Base-by-base conservation (phyloP, 495 filamentous ascomycete genomes). In the Antarctomyces pellizariae region DNA sequence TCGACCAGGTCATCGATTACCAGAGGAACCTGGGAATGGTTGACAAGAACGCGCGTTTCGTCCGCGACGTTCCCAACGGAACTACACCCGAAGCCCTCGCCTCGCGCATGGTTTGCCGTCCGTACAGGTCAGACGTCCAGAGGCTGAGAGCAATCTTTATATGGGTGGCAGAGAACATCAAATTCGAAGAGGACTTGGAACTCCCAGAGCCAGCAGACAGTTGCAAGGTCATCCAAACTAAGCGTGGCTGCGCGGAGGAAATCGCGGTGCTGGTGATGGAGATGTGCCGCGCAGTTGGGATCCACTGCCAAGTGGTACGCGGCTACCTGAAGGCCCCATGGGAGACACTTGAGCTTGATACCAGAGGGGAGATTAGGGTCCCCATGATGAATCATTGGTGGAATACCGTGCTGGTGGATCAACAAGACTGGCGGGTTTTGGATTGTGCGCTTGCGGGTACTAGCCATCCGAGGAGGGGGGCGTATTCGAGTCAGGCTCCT, bases 111-210 rank as follows among this genome's bases (percentile, higher is more conserved):
- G 67, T 99, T 15, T 95, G 89, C 40, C 69, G 89, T 22, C 89
- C 89, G 3, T 91, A 93, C 43, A 67, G 82, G 26, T 92, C 77
- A 45, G 89, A 95, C 38, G 77, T 92, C 1, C 86, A 99, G 42
- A 64, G 83, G 19, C 56, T 95, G 3, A 64, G 86, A 12, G 80
- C 86, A 1, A 92, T 95, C 26, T 99, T 92, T 42, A 92, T 73
- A 6, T 99, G 84, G 83, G 77, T 92, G 15, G 66, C 80, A 11
- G 86, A 95, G 44, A 86, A 86, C 41, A 68, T 99, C 26, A 64
- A 64, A n/a, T 99, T 86, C 84, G 86, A 99, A 25, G 82, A 92
- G 39, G 76, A 79, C 24, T 77, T 77, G 33, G 80, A 90, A 39
- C n/a, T n/a, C n/a, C 65, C 63, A 8, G 53, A 60, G 9, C 53